phyloP scores from a whole-genome alignment of 306 rosid species.

The Cicer judaicum region DNA sequence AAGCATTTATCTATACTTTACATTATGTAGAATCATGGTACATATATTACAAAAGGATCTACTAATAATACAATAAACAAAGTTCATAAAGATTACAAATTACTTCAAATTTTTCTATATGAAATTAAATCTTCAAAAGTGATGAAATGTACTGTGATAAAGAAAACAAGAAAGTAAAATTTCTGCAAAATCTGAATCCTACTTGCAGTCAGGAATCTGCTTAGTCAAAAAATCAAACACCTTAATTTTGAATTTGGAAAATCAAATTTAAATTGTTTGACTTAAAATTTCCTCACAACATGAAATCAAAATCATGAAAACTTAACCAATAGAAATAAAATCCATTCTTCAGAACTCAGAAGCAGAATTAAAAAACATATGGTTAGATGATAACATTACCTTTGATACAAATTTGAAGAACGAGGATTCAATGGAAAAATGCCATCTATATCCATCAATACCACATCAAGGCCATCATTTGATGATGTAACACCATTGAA shows the following conservation, averaged over 20 bases:
- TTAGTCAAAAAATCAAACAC: not conserved
- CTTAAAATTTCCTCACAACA: not conserved
- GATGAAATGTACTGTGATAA: not conserved
- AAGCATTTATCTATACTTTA: conserved; percentile 3
- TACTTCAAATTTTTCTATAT: conserved; percentile 30
- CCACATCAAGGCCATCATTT: conserved; percentile 60
- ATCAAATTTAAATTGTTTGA: not conserved
- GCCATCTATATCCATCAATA: conserved; percentile 79
- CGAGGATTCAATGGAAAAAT: conserved; percentile 50
- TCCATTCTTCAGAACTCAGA: not conserved
- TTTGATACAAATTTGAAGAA: conserved; percentile 37
- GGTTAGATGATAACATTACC: conserved; percentile 50
- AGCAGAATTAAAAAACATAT: not conserved
- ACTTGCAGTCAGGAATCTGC: not conserved
- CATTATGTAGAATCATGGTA: conserved; percentile 22
- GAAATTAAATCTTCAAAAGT: not conserved
- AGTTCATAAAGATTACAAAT: conserved; percentile 20
- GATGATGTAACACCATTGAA: conserved; percentile 49
- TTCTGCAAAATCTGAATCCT: not conserved
- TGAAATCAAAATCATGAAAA: not conserved
- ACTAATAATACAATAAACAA: conserved; percentile 23
- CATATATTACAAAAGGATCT: not conserved
- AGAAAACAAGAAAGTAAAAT: conserved; percentile 11
- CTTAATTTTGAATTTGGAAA: not conserved
- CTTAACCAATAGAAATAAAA: not conserved